A percentile compares a stretch with the other conserved stretches of the same genome.
Conservation (phyloP, 1,139 yeast genomes). For the Meyerozyma elateridarum region DNA sequence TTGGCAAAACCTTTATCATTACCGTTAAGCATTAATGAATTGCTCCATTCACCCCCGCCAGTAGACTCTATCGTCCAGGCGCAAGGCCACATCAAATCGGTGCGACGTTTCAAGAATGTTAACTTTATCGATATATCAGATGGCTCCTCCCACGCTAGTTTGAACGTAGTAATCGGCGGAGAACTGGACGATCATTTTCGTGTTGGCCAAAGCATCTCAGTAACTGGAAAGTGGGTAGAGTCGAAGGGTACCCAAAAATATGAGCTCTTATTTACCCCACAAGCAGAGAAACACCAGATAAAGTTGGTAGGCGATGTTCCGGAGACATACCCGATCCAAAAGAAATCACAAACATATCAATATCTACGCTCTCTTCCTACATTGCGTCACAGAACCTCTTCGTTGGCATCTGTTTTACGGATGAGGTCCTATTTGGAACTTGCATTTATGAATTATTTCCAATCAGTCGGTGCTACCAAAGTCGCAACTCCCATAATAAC, state of each 20-base stretch:
- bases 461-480: conserved; percentile 52
- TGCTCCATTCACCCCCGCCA: neutral
- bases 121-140: conserved; percentile 79
- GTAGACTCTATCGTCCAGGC: conserved; percentile 6
- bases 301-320: conserved; percentile 50
- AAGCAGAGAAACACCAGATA: conserved; percentile 19
- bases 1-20: too few species aligned
- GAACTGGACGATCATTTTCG: conserved; percentile 28
- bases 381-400: conserved; percentile 70
- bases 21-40: neutral
- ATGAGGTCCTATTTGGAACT: conserved; percentile 66
- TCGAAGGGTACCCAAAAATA: conserved; percentile 31
- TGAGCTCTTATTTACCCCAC: conserved; percentile 27
- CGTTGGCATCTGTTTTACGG: conserved; percentile 62
- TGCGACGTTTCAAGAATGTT: conserved; percentile 66
- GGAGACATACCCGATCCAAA: conserved; percentile 74
- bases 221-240: conserved; percentile 29
- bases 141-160: conserved; percentile 55
- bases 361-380: conserved; percentile 68
- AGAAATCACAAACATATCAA: conserved; percentile 64
- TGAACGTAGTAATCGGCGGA: conserved; percentile 55
- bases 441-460: conserved; percentile 52
- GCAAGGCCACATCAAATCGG: conserved; percentile 71
- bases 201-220: conserved; percentile 39
- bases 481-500: conserved; percentile 86